phyloP scores from a whole-genome alignment of 2,329 filamentous ascomycete species.

The Penicillium sp. region DNA sequence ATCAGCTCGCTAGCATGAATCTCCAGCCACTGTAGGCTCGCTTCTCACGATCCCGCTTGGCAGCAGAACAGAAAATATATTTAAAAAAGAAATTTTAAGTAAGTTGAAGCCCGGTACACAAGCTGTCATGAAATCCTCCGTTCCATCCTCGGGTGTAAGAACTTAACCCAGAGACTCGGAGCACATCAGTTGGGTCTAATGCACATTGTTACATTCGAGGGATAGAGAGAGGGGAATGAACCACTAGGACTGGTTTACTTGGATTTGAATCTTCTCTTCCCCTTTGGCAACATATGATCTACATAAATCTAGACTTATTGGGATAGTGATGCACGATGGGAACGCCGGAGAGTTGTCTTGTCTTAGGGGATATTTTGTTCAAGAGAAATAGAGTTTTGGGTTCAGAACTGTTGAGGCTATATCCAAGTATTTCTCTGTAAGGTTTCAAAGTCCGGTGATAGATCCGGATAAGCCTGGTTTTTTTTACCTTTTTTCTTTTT shows the following conservation, averaged over 20 bases:
- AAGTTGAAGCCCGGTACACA: not conserved
- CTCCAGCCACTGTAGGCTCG: not conserved
- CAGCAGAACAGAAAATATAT: not conserved
- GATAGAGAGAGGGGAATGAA: not conserved
- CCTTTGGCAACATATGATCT: not conserved
- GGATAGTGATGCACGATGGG: not conserved
- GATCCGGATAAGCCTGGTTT: not conserved
- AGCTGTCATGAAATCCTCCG: slow-evolving; percentile 2
- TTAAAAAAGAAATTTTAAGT: too few species aligned
- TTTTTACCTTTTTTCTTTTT: not conserved
- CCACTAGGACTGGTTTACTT: not conserved
- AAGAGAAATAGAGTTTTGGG: slow-evolving; percentile 1
- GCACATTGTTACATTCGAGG: slow-evolving; percentile 9
- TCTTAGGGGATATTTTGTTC: not conserved
- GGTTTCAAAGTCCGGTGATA: not conserved
- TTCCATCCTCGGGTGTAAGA: slow-evolving; percentile 10
- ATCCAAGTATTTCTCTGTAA: not conserved
- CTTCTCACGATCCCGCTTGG: not conserved
- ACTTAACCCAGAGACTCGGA: slow-evolving; percentile 10
- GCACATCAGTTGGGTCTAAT: not conserved
- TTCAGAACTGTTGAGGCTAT: slow-evolving; percentile 6
- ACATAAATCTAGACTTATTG: slow-evolving; percentile 1
- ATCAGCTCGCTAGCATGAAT: not conserved
- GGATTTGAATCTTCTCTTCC: not conserved
- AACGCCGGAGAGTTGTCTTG: not conserved